phyloP scores from a whole-genome alignment of 2,329 filamentous ascomycete genomes.

The Fusarium falciforme region DNA sequence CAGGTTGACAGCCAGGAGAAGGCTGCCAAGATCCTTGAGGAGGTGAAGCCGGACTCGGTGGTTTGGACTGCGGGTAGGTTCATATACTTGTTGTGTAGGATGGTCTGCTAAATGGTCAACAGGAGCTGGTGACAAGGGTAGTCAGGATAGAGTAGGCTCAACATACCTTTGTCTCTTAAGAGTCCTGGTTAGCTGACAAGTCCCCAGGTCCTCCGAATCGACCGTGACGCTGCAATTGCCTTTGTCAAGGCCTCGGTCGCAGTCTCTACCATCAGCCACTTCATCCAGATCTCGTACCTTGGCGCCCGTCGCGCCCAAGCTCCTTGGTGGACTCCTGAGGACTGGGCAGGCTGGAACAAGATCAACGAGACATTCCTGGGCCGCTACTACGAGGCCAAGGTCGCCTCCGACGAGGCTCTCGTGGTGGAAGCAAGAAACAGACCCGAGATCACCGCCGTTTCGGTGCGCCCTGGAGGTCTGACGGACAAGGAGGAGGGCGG shows the following conservation, averaged over 20 bases:
- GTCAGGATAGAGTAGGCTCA: slow-evolving; percentile 52
- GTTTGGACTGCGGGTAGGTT: slow-evolving; percentile 67
- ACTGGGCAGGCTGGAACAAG: slow-evolving; percentile 54
- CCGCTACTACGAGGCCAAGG: slow-evolving; percentile 65
- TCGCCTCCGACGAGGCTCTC: slow-evolving; percentile 65
- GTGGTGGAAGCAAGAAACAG: slow-evolving; percentile 55
- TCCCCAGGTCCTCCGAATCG: slow-evolving; percentile 39
- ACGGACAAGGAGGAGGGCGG: slow-evolving; percentile 58
- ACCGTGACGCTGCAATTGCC: slow-evolving; percentile 41
- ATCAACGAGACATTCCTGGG: slow-evolving; percentile 55
- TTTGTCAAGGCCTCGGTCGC: slow-evolving; percentile 39
- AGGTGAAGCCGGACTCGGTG: slow-evolving; percentile 69
- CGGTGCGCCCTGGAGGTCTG: slow-evolving; percentile 61
- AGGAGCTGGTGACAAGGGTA: slow-evolving; percentile 47
- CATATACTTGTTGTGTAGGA: not conserved
- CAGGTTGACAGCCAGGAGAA: slow-evolving; percentile 72
- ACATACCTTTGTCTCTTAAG: not conserved
- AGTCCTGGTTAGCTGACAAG: slow-evolving; percentile 10
- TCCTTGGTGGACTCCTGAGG: slow-evolving; percentile 63
- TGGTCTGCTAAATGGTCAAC: slow-evolving; percentile 9
- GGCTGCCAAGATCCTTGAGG: slow-evolving; percentile 62
- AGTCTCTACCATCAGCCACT: slow-evolving; percentile 58
- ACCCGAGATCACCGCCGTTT: slow-evolving; percentile 55
- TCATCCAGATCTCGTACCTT: slow-evolving; percentile 70
- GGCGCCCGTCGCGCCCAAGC: slow-evolving; percentile 59